These are phyloP conservation scores for Cladosporium sp. DNA, from an alignment of 2,329 filamentous ascomycete genomes.

Conservation along the genomic window DNA sequence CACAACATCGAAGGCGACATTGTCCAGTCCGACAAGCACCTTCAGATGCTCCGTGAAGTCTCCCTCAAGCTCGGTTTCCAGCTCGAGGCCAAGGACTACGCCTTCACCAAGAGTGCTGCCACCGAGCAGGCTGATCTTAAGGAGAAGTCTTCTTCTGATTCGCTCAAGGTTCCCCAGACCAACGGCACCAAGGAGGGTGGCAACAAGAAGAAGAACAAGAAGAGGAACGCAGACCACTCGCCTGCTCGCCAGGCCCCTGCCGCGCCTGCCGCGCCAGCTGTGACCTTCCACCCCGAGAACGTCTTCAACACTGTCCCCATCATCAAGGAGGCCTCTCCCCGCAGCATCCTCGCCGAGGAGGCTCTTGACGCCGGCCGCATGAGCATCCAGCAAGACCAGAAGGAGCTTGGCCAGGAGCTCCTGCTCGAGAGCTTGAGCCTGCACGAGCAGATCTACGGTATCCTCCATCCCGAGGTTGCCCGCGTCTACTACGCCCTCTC, in stretches of 20 bases:
- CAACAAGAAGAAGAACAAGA: slow-evolving; percentile 58
- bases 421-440: slow-evolving; percentile 93
- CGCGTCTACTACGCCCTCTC: slow-evolving; percentile 93
- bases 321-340: slow-evolving; percentile 90
- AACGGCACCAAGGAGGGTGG: slow-evolving; percentile 36
- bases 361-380: slow-evolving; percentile 93
- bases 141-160: slow-evolving; percentile 36
- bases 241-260: slow-evolving; percentile 48
- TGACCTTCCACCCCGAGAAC: slow-evolving; percentile 80
- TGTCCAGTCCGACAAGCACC: slow-evolving; percentile 66
- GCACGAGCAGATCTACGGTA: slow-evolving; percentile 98
- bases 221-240: slow-evolving; percentile 53
- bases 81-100: slow-evolving; percentile 75
- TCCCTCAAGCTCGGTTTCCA: slow-evolving; percentile 88
- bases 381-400: slow-evolving; percentile 92
- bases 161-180: slow-evolving; percentile 35
- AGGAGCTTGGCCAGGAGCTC: slow-evolving; percentile 92
- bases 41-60: slow-evolving; percentile 88
- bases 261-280: slow-evolving; percentile 48
- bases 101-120: slow-evolving; percentile 56
- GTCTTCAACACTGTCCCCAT: slow-evolving; percentile 91
- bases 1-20: slow-evolving; percentile 71
- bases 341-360: slow-evolving; percentile 89
- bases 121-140: slow-evolving; percentile 26
- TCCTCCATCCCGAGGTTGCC: slow-evolving; percentile 93